These are phyloP conservation scores for Cicer bijugum DNA, from an alignment of 306 rosid genomes.

Conservation along the genomic window DNA sequence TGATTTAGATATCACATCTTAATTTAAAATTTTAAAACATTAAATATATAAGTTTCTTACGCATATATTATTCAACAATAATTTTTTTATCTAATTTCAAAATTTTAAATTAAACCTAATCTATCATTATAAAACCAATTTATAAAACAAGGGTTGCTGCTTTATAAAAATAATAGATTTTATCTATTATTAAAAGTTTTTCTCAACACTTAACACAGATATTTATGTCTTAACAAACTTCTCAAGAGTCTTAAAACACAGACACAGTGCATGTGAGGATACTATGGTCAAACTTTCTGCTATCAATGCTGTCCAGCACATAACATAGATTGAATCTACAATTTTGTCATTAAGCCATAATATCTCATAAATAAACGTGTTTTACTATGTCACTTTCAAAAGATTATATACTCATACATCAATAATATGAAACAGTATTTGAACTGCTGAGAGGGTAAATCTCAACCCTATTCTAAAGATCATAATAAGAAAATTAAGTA, in stretches of 20 bases:
- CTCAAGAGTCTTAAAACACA: background rate
- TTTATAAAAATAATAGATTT: no score
- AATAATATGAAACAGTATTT: background rate
- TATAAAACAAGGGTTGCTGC: no score
- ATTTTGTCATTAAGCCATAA: constrained; percentile 30
- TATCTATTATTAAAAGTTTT: no score
- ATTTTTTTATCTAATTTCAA: no score
- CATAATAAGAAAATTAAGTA: background rate
- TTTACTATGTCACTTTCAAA: constrained; percentile 31
- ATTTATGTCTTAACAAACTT: background rate
- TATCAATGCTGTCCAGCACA: constrained; percentile 27
- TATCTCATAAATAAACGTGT: constrained; percentile 9
- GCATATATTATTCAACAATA: no score
- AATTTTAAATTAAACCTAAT: no score
- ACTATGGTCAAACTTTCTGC: constrained; percentile 18
- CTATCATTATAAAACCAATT: no score
- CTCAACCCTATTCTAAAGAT: constrained; percentile 10
- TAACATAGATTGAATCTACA: constrained; percentile 32
- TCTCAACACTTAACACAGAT: background rate
- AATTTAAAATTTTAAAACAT: no score
- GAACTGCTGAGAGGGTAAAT: background rate
- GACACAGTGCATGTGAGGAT: background rate
- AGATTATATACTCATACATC: background rate
- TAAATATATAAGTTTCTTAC: no score
- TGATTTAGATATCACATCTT: no score